Evolutionary conservation across 441 rosid genomes (phyloP).

Genomic region (Pelargonium myrrhifolium): DNA sequence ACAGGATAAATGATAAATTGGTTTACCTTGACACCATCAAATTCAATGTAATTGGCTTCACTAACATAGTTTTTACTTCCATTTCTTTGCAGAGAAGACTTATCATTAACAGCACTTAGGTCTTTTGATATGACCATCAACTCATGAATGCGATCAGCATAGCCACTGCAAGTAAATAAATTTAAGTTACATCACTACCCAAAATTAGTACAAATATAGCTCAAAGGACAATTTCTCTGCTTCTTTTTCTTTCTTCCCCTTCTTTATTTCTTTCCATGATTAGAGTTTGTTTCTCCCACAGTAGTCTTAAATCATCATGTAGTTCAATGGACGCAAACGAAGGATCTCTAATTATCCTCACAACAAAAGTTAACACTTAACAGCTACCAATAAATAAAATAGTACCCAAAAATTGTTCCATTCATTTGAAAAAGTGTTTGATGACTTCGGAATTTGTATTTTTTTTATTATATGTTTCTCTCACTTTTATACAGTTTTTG

Average conservation of each 20-base stretch:
- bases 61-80: constrained; percentile 66
- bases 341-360: neutral
- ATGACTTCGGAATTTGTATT: too few relatives aligned
- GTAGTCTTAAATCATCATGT: neutral
- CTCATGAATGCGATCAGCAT: constrained; percentile 97
- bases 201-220: constrained; percentile 6
- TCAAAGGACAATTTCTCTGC: constrained; percentile 4
- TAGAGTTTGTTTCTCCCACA: neutral
- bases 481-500: too few relatives aligned
- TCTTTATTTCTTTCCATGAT: neutral
- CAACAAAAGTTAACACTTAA: neutral
- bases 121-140: constrained; percentile 79
- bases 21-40: constrained; percentile 85
- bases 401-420: neutral
- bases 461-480: too few relatives aligned
- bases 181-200: neutral
- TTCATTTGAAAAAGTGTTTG: neutral
- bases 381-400: neutral
- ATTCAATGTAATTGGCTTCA: constrained; percentile 86
- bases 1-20: constrained; percentile 4
- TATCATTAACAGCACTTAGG: constrained; percentile 51
- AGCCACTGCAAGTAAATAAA: constrained; percentile 54
- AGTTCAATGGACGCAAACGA: neutral
- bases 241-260: neutral
- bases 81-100: constrained; percentile 50